A percentile compares a stretch with the other conserved stretches of the same genome.
Conservation (phyloP, 257 asterid genomes). For the Solanum chilense region DNA sequence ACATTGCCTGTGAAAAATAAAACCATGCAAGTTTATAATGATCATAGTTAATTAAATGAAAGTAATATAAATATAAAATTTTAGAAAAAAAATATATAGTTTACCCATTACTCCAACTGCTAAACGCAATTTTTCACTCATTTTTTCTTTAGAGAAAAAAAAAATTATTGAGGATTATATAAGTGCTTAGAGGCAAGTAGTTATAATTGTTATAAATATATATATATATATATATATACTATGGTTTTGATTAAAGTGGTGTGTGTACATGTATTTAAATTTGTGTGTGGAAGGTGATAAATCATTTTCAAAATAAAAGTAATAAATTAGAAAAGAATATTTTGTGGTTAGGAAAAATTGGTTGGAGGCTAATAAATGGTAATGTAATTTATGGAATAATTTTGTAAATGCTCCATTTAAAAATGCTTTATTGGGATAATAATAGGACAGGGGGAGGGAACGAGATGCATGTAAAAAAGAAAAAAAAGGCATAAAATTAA, state of each 20-base stretch:
- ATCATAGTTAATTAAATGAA: neutral
- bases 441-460: neutral
- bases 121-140: slow-evolving; percentile 60
- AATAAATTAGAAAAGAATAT: neutral
- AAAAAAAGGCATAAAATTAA: neutral
- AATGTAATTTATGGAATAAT: neutral
- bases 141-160: slow-evolving; percentile 8
- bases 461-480: neutral
- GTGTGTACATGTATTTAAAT: slow-evolving; percentile 5
- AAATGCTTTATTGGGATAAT: neutral
- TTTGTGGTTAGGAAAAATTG: slow-evolving; percentile 1
- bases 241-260: neutral
- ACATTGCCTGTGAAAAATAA: slow-evolving; percentile 51
- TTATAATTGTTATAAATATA: slow-evolving; percentile 4
- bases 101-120: slow-evolving; percentile 66
- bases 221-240: neutral
- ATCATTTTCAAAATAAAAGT: neutral
- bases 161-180: neutral
- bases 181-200: neutral
- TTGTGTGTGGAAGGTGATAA: slow-evolving; percentile 23
- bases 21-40: neutral
- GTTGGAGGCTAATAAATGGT: neutral
- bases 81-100: neutral
- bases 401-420: neutral
- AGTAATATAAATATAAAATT: neutral